phyloP scores from a whole-genome alignment of 345 rosid genomes.

The Eucalyptus regnans region DNA sequence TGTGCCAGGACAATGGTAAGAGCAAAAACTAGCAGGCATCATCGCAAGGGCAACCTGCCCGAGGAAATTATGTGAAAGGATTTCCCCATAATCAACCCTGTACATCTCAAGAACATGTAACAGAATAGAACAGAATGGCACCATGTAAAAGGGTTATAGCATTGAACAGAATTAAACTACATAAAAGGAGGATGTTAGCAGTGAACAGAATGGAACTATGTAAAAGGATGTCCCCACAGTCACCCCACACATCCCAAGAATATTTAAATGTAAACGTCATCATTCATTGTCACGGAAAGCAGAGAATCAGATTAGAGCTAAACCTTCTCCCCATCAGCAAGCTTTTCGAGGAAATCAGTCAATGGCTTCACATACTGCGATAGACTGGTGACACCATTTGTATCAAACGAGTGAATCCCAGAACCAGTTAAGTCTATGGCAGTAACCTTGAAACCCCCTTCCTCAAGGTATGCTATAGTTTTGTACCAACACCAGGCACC shows the following conservation, averaged over 20 bases:
- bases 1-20: neutral
- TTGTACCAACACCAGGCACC: constrained; percentile 99
- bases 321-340: constrained; percentile 69
- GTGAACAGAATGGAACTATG: neutral
- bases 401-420: constrained; percentile 65
- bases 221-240: neutral
- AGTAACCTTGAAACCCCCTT: constrained; percentile 76
- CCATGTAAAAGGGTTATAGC: neutral
- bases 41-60: neutral
- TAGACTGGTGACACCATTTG: constrained; percentile 57
- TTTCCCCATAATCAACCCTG: neutral
- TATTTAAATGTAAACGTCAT: neutral
- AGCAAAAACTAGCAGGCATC: neutral
- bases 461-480: constrained; percentile 88
- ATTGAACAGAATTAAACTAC: neutral
- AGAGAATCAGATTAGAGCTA: neutral
- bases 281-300: neutral
- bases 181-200: neutral
- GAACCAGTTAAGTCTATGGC: constrained; percentile 92
- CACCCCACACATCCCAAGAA: neutral
- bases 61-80: neutral
- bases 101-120: neutral
- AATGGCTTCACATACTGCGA: constrained; percentile 86
- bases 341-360: constrained; percentile 62
- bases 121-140: neutral